Base-by-base conservation (phyloP, 139 green algal species). In the Yamagishiella unicocca region DNA sequence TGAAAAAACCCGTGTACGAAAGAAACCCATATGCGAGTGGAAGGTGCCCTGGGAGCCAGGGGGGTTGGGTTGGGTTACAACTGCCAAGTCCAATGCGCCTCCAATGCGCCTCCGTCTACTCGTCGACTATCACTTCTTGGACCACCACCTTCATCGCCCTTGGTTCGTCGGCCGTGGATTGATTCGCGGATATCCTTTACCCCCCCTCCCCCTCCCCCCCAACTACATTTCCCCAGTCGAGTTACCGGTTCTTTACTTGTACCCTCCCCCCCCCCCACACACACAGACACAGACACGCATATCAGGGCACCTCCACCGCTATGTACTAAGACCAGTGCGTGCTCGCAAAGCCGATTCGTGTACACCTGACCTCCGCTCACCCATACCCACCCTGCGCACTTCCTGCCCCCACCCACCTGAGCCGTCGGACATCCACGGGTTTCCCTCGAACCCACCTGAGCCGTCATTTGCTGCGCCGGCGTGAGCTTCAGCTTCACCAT, bases 401-500 rank as follows among this genome's bases (percentile, higher is more conserved):
- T 12, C 50, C 50, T 25, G 12, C 17, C 50, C 50, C 12, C 50
- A 58, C 12, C 50, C 50, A 12, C 50, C 50, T 58, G 50, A 58
- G 12, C 12, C 12, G 50, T 58, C 50, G 50, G 50, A 12, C 50
- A 17, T 17, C 17, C 50, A 12, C 12, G 12, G 17, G 50, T 17
- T 17, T 17, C 82, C 53, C 67, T 33, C 80, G 87, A 2, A 50
- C 67, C 21, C 40, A 84, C 77, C 77, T 84, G 77, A 37, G 40
- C 77, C 55, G 58, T 73, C 31, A 90, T 53, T 79, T 92, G 89
- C 37, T 76, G 71, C 25, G 67, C 68, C 62, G 79, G 79, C 38
- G 64, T 84, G 17, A 92, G 76, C 22, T 46, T 70, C 29, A 92
- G 42, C 54, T 90, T 89, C 71, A 38, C 83, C 46, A 90, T 88